These are phyloP conservation scores for Rhizopogon rudus DNA, from an alignment of 768 basidiomycete genomes.

Conservation along the genomic window DNA sequence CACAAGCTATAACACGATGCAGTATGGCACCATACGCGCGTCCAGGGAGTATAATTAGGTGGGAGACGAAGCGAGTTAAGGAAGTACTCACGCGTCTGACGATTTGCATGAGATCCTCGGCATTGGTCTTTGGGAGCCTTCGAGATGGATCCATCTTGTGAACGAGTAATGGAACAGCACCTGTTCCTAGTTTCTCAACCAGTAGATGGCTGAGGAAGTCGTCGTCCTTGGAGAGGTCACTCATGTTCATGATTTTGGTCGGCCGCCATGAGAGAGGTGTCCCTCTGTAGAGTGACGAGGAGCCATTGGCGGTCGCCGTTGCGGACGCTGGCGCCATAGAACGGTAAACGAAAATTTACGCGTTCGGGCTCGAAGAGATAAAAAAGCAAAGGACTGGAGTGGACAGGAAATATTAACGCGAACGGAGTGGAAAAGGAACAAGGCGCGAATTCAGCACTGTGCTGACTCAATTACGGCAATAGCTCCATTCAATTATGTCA, in stretches of 20 bases:
- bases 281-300: conserved; percentile 10
- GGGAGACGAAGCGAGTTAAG: conserved; percentile 20
- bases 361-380: conserved; percentile 9
- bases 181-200: conserved; percentile 85
- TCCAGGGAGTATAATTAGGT: conserved; percentile 11
- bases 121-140: conserved; percentile 70
- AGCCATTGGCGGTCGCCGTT: conserved; percentile 20
- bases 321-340: conserved; percentile 26
- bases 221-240: conserved; percentile 86
- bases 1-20: conserved; percentile 45
- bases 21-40: conserved; percentile 17
- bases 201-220: conserved; percentile 88
- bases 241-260: conserved; percentile 88
- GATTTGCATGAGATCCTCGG: conserved; percentile 61
- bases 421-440: conserved; percentile 24
- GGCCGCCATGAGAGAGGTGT: conserved; percentile 59
- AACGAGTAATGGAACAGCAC: conserved; percentile 72
- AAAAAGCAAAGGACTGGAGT: conserved; percentile 4
- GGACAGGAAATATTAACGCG: conserved; percentile 24
- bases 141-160: conserved; percentile 87
- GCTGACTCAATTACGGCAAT: conserved; percentile 29
- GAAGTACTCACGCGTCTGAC: conserved; percentile 66
- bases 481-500: conserved; percentile 4
- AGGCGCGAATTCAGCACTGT: conserved; percentile 6
- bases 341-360: conserved; percentile 18